Conservation (phyloP, 2,329 filamentous ascomycete genomes). For the Pezicula neosporulosa region DNA sequence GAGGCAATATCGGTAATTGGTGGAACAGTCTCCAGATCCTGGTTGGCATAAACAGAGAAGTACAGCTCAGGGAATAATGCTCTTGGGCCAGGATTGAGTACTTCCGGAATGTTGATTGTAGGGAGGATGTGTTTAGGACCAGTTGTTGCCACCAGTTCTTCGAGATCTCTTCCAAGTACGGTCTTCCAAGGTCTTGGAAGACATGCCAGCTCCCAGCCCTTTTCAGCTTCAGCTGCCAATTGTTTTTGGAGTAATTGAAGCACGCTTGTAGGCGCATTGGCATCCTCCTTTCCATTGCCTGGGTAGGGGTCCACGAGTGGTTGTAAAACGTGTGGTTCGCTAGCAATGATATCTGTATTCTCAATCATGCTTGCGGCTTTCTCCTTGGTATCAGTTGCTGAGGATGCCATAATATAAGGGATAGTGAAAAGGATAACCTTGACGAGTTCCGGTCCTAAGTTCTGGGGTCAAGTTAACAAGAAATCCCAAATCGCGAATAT, state of each 20-base stretch:
- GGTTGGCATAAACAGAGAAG: constrained; percentile 85
- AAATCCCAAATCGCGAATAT: not conserved
- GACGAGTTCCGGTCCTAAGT: constrained; percentile 79
- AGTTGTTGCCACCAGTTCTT: constrained; percentile 53
- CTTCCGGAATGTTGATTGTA: constrained; percentile 68
- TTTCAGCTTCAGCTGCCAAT: constrained; percentile 71
- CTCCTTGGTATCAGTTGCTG: constrained; percentile 65
- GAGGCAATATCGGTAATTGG: constrained; percentile 71
- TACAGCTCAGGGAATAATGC: constrained; percentile 89
- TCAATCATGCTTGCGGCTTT: constrained; percentile 79
- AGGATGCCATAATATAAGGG: constrained; percentile 79
- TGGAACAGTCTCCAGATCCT: constrained; percentile 88
- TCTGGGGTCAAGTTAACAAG: constrained; percentile 36
- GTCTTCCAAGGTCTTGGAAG: constrained; percentile 67
- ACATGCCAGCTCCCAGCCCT: constrained; percentile 71
- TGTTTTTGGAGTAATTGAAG: constrained; percentile 84
- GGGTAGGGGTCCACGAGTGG: constrained; percentile 83
- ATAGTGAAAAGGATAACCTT: constrained; percentile 96
- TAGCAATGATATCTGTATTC: constrained; percentile 92
- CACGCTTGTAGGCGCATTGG: constrained; percentile 63
- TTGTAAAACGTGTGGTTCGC: constrained; percentile 81
- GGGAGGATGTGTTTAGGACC: constrained; percentile 74
- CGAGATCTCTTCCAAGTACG: constrained; percentile 57
- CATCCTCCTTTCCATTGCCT: constrained; percentile 58
- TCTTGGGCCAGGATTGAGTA: constrained; percentile 69